Evolutionary conservation across 179 eudicot genomes (phyloP).

Genomic region (Beta corolliflora): DNA sequence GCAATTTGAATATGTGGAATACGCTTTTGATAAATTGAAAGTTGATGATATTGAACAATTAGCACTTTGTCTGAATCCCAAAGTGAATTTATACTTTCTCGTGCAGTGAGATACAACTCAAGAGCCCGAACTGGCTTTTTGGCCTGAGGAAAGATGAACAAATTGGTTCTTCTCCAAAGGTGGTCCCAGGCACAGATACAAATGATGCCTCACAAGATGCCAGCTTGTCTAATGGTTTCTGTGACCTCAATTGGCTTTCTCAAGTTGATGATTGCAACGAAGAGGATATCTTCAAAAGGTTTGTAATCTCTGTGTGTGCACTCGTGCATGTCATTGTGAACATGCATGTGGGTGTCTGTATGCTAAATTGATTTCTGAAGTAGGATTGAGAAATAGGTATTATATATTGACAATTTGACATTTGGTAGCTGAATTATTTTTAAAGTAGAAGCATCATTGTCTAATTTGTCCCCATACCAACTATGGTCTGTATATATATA

Average conservation of each 20-base stretch:
- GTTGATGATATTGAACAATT: neutral
- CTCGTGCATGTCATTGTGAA: neutral
- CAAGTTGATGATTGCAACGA: constrained; percentile 45
- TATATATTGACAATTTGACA: neutral
- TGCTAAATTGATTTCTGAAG: neutral
- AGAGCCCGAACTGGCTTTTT: constrained; percentile 96
- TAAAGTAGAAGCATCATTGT: neutral
- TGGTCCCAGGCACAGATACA: constrained; percentile 39
- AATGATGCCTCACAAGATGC: constrained; percentile 42
- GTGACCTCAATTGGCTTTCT: constrained; percentile 66
- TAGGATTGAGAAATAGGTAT: neutral
- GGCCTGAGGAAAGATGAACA: constrained; percentile 83
- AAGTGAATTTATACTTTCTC: constrained; percentile 4
- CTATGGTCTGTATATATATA: neutral
- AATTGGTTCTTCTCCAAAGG: constrained; percentile 45
- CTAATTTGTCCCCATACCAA: neutral
- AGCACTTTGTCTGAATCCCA: neutral
- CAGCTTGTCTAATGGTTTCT: constrained; percentile 37
- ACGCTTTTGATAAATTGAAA: neutral
- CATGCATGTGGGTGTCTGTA: neutral
- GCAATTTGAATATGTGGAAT: neutral
- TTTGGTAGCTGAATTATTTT: neutral
- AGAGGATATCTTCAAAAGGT: constrained; percentile 78
- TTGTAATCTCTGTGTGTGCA: constrained; percentile 7
- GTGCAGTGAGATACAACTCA: constrained; percentile 93